A percentile compares a stretch with the other conserved stretches of the same genome.
phyloP scores from a whole-genome alignment of 306 rosid species.

The Dalbergia cultrata region DNA sequence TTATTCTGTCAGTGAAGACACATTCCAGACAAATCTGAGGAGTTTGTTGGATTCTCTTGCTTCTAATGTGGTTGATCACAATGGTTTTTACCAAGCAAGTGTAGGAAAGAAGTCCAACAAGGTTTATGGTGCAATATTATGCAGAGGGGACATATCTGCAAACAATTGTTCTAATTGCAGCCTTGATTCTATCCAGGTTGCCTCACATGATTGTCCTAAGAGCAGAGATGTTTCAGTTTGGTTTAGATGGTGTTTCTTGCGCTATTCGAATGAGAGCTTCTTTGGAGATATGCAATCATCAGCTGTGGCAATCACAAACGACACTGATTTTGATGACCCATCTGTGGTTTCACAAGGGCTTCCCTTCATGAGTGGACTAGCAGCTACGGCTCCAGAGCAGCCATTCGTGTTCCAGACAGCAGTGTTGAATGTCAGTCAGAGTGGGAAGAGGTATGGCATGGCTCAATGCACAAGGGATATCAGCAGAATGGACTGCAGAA shows the following conservation, averaged over 20 bases:
- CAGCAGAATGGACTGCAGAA: slow-evolving; percentile 49
- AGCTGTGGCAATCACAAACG: slow-evolving; percentile 52
- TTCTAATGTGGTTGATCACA: slow-evolving; percentile 47
- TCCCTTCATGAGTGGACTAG: slow-evolving; percentile 52
- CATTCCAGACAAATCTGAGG: slow-evolving; percentile 53
- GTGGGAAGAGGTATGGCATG: slow-evolving; percentile 72
- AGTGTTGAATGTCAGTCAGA: slow-evolving; percentile 47
- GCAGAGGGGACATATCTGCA: slow-evolving; percentile 65
- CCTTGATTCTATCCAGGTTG: slow-evolving; percentile 44
- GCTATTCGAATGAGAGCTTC: slow-evolving; percentile 57
- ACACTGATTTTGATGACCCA: slow-evolving; percentile 61
- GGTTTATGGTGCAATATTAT: slow-evolving; percentile 59
- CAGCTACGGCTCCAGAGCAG: slow-evolving; percentile 46
- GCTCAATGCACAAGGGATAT: slow-evolving; percentile 75
- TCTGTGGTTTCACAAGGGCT: slow-evolving; percentile 55
- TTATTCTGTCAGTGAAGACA: slow-evolving; percentile 41
- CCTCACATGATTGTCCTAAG: slow-evolving; percentile 48
- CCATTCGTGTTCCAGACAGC: slow-evolving; percentile 51
- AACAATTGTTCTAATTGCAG: slow-evolving; percentile 52
- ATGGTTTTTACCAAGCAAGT: slow-evolving; percentile 58
- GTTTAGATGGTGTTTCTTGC: slow-evolving; percentile 67
- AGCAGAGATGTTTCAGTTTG: slow-evolving; percentile 56
- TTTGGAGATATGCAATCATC: slow-evolving; percentile 49
- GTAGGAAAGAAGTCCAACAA: slow-evolving; percentile 43
- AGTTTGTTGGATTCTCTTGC: slow-evolving; percentile 52